Base-by-base conservation (phyloP, 768 basidiomycete species). In the Lactarius vividus region DNA sequence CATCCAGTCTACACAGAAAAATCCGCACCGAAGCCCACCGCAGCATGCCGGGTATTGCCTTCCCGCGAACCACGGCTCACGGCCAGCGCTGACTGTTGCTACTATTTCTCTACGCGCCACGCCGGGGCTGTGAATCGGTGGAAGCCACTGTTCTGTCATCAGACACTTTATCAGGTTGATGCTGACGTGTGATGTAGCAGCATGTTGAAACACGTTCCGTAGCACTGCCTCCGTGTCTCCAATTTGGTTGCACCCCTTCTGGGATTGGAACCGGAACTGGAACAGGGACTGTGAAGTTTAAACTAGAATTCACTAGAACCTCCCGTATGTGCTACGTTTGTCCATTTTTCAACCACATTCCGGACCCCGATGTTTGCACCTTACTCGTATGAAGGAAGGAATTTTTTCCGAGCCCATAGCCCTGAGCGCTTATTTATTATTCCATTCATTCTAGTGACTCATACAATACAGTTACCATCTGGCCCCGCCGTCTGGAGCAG, bases 401-500 rank as follows among this genome's bases (percentile, higher is more conserved):
- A 29, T 35, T 66, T 6, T 6, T 60, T 57, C 57, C 40, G 46
- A 67, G 61, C 67, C 67, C 67, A 68, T 40, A 57, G 33, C 67
- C 67, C 67, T 69, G 67, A 26, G 67, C 67, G 67, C 67, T 44
- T 69, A 67, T 37, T 61, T 15, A 20, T 49, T 44, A 26, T 44
- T 52, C 26, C 20, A 46, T 46, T 61, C 11, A 33, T 20, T 31
- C 23, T 6, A 26, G 26, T 52, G 49, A 52, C 49, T 52, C 49
- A 26, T 15, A 15, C 23, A 55, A 55, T 33, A 44, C 52, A 56
- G 29, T 56, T 11, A 31, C 52, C 29, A 62, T 28, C 18, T 33
- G 29, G 29, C 16, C 3, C 7, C 35, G 29, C 11, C 53, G 29
- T 29, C 16, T 10, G 26, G 23, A 23, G 35, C 35, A 53, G 29